Evolutionary conservation across 2,329 filamentous ascomycete genomes (phyloP).

Genomic region (Penicillium sp.): DNA sequence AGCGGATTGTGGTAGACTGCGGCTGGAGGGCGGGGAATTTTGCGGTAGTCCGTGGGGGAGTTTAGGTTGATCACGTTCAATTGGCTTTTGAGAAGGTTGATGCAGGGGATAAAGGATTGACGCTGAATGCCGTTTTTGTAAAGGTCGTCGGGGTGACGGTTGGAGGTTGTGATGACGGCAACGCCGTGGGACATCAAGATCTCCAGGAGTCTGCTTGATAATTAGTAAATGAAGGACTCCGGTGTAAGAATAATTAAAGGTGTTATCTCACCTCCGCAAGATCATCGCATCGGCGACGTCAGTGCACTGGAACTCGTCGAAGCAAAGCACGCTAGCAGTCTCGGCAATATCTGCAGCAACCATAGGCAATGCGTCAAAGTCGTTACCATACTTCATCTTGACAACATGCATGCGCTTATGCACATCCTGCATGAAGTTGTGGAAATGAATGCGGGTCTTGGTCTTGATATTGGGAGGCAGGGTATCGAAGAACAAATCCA

Average conservation of each 20-base stretch:
- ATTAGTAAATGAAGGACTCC: slow-evolving; percentile 22
- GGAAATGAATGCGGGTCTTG: slow-evolving; percentile 95
- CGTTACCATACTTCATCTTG: slow-evolving; percentile 84
- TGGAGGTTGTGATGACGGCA: slow-evolving; percentile 92
- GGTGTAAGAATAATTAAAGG: background rate
- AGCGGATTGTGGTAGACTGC: slow-evolving; percentile 93
- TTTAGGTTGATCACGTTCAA: slow-evolving; percentile 92
- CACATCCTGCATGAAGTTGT: slow-evolving; percentile 99
- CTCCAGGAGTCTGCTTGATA: slow-evolving; percentile 68
- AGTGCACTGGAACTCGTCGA: slow-evolving; percentile 98
- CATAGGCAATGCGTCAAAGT: slow-evolving; percentile 87
- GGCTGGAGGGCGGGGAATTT: slow-evolving; percentile 87
- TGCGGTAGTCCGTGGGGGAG: slow-evolving; percentile 94
- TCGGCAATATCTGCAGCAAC: slow-evolving; percentile 93
- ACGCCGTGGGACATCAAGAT: slow-evolving; percentile 95
- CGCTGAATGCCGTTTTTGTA: slow-evolving; percentile 99
- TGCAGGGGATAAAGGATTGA: slow-evolving; percentile 92
- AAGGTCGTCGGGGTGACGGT: slow-evolving; percentile 91
- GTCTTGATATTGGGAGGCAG: slow-evolving; percentile 74
- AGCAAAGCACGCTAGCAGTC: slow-evolving; percentile 82
- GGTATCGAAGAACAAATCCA: slow-evolving; percentile 97
- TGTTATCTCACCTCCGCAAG: slow-evolving; percentile 62
- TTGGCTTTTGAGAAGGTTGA: slow-evolving; percentile 80
- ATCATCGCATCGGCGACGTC: slow-evolving; percentile 99
- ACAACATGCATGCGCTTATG: slow-evolving; percentile 87